These are phyloP conservation scores for Croton setiger DNA, from an alignment of 441 rosid genomes.

Conservation along the genomic window DNA sequence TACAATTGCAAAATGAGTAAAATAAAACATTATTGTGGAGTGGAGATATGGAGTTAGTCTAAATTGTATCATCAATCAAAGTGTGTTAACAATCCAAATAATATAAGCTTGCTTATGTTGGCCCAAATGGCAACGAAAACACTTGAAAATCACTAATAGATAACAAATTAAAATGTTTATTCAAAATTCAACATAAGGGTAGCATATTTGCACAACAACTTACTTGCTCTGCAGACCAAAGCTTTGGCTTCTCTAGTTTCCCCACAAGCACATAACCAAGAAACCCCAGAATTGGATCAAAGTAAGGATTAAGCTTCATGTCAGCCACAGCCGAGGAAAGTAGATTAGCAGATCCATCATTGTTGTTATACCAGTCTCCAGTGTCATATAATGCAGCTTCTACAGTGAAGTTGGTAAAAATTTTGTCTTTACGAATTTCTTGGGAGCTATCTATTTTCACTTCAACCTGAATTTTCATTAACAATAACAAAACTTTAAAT, in stretches of 20 bases:
- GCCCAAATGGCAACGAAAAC: no score
- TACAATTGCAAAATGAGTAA: not conserved
- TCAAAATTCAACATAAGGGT: no score
- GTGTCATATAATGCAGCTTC: slow-evolving; percentile 84
- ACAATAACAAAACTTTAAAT: slow-evolving; percentile 9
- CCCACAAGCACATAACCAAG: slow-evolving; percentile 75
- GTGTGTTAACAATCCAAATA: slow-evolving; percentile 2
- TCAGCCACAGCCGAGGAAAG: slow-evolving; percentile 62
- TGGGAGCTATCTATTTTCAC: slow-evolving; percentile 66
- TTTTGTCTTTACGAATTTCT: slow-evolving; percentile 48
- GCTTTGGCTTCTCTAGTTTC: slow-evolving; percentile 74
- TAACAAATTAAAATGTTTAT: no score
- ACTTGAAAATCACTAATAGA: no score
- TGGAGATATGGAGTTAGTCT: not conserved
- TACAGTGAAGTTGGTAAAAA: slow-evolving; percentile 52
- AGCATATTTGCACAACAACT: no score
- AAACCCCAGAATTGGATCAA: slow-evolving; percentile 51
- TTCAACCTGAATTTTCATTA: slow-evolving; percentile 59
- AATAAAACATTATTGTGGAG: no score
- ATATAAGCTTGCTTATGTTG: slow-evolving; percentile 27
- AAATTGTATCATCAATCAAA: not conserved
- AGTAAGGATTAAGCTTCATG: slow-evolving; percentile 45
- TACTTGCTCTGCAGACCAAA: slow-evolving; percentile 97
- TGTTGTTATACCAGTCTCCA: slow-evolving; percentile 57
- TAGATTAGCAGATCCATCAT: slow-evolving; percentile 40